phyloP scores from a whole-genome alignment of 495 filamentous ascomycete genomes.

The Pseudevernia furfuracea region DNA sequence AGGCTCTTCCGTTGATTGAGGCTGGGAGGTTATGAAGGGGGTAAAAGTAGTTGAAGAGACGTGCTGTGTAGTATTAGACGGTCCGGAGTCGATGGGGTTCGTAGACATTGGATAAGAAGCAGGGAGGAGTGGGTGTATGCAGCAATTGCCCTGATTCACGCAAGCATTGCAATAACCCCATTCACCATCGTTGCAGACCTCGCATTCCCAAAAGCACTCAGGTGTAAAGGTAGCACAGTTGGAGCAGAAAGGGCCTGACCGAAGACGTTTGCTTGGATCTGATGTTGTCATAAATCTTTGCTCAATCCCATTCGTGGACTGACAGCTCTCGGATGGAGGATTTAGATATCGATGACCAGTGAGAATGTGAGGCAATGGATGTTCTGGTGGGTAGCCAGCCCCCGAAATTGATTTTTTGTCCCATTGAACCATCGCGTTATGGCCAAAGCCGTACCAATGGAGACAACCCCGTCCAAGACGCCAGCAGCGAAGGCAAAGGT shows the following conservation, averaged over 20 bases:
- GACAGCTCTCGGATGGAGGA: conserved; percentile 38
- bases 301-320: conserved; percentile 27
- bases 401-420: conserved; percentile 43
- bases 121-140: conserved; percentile 70
- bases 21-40: conserved; percentile 14
- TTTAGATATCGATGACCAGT: conserved; percentile 56
- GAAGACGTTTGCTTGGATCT: conserved; percentile 57
- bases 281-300: conserved; percentile 45
- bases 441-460: conserved; percentile 70
- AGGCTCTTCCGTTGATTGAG: conserved; percentile 25
- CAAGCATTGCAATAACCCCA: conserved; percentile 87
- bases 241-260: conserved; percentile 75
- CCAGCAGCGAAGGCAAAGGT: conserved; percentile 74
- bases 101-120: conserved; percentile 28
- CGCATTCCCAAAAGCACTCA: conserved; percentile 77
- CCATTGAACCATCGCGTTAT: conserved; percentile 47
- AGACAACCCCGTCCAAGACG: conserved; percentile 64
- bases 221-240: conserved; percentile 64
- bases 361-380: conserved; percentile 56
- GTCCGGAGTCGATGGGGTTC: conserved; percentile 6
- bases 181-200: conserved; percentile 75
- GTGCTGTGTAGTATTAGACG: conserved; percentile 1
- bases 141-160: conserved; percentile 67
- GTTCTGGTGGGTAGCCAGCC: conserved; percentile 35
- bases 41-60: conserved; percentile 5